Percentiles rank a stretch among this genome's conserved stretches.
These are phyloP conservation scores for Bipolaris bicolor DNA, from an alignment of 2,329 filamentous ascomycete species.

Conservation along the genomic window DNA sequence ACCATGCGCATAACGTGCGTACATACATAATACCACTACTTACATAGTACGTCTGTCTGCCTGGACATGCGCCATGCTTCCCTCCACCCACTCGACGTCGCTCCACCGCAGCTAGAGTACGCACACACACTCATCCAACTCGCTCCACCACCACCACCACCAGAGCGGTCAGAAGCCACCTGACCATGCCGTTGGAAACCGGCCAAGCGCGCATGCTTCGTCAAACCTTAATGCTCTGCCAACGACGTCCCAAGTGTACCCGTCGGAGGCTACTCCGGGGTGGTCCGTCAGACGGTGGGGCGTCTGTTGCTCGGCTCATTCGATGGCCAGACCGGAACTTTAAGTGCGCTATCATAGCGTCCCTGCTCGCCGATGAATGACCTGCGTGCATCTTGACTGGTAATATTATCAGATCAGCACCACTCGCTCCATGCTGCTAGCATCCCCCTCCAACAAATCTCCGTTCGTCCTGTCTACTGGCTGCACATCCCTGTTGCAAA, in stretches of 20 bases:
- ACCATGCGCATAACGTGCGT: too few relatives aligned
- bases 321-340: constrained; percentile 10
- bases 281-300: constrained; percentile 16
- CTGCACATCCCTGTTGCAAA: neutral
- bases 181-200: constrained; percentile 20
- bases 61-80: neutral
- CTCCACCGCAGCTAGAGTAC: neutral
- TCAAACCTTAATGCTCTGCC: constrained; percentile 6
- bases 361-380: neutral
- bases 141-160: constrained; percentile 7
- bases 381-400: neutral
- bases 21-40: too few relatives aligned
- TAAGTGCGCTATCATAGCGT: constrained; percentile 8
- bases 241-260: constrained; percentile 11
- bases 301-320: constrained; percentile 4
- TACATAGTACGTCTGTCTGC: neutral
- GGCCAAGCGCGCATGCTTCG: constrained; percentile 9
- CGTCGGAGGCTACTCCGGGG: constrained; percentile 30
- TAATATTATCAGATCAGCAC: constrained; percentile 6
- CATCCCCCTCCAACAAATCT: constrained; percentile 2
- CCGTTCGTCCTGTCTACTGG: neutral
- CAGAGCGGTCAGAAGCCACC: constrained; percentile 14
- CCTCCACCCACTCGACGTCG: neutral
- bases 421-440: neutral
- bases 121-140: neutral